Evolutionary conservation across 441 rosid genomes (phyloP).

Genomic region (Erysimum cheiri): DNA sequence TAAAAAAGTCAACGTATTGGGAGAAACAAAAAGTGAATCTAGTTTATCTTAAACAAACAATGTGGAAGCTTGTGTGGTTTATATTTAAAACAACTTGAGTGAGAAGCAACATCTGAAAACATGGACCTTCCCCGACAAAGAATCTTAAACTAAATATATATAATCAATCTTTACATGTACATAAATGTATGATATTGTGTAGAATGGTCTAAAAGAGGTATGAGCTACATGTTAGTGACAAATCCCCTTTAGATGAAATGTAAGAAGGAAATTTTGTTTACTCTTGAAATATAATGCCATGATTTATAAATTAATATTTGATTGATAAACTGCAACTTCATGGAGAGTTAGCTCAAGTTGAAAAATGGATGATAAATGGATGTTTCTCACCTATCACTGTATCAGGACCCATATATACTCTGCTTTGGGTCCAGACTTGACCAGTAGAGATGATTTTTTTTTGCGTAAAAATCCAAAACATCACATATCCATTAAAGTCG

Average conservation of each 20-base stretch:
- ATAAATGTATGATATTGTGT: background rate
- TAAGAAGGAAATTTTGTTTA: background rate
- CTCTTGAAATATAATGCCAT: background rate
- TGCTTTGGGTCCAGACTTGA: no score
- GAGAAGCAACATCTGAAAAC: slow-evolving; percentile 8
- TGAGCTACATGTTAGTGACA: background rate
- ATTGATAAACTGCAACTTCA: background rate
- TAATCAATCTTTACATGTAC: background rate
- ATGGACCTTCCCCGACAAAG: background rate
- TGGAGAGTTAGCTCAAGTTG: background rate
- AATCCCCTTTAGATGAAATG: background rate
- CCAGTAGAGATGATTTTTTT: no score
- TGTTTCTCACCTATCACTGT: background rate
- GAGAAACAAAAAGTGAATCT: background rate
- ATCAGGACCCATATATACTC: background rate
- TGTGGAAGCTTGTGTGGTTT: slow-evolving; percentile 9
- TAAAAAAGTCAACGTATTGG: slow-evolving; percentile 12
- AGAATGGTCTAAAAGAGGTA: background rate
- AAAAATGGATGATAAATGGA: no score
- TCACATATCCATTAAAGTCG: background rate
- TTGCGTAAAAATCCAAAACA: no score
- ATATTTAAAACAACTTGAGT: slow-evolving; percentile 8
- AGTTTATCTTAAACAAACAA: background rate
- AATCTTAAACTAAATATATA: background rate
- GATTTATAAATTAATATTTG: background rate